Evolutionary conservation across 1,139 yeast species (phyloP).

Genomic region (Hyphopichia fennica): DNA sequence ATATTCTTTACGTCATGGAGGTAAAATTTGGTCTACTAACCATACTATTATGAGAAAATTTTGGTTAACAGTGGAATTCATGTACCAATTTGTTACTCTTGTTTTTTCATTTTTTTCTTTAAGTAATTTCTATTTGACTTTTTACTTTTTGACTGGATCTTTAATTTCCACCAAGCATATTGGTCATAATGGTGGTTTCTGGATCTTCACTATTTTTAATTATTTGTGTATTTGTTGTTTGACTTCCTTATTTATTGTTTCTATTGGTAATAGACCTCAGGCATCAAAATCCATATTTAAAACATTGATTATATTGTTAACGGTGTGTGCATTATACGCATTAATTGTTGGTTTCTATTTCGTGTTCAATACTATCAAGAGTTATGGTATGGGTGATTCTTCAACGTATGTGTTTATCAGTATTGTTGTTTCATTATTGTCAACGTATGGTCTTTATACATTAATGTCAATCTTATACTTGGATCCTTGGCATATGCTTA

Average conservation of each 20-base stretch:
- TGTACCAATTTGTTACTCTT: slow-evolving; percentile 75
- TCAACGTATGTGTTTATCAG: slow-evolving; percentile 63
- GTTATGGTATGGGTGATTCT: slow-evolving; percentile 37
- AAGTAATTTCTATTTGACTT: slow-evolving; percentile 86
- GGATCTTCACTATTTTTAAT: slow-evolving; percentile 80
- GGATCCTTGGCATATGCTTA: slow-evolving; percentile 93
- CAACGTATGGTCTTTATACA: slow-evolving; percentile 90
- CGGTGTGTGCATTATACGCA: slow-evolving; percentile 80
- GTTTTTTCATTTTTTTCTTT: slow-evolving; percentile 87
- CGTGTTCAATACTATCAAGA: slow-evolving; percentile 56
- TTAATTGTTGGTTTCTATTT: slow-evolving; percentile 80
- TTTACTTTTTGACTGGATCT: slow-evolving; percentile 91
- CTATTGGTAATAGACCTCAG: slow-evolving; percentile 96
- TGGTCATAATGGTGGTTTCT: slow-evolving; percentile 71
- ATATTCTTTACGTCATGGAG: slow-evolving; percentile 77
- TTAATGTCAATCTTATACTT: slow-evolving; percentile 76
- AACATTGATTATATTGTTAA: slow-evolving; percentile 66
- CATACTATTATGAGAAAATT: slow-evolving; percentile 77
- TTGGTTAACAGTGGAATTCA: slow-evolving; percentile 77
- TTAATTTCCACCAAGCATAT: slow-evolving; percentile 53
- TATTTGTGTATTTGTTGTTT: slow-evolving; percentile 78
- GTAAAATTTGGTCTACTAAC: slow-evolving; percentile 81
- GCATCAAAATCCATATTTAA: slow-evolving; percentile 74
- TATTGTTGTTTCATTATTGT: slow-evolving; percentile 77
- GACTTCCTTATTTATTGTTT: slow-evolving; percentile 82